A percentile compares a stretch with the other conserved stretches of the same genome.
Evolutionary conservation across 2,329 filamentous ascomycete species (phyloP).

Genomic region (Metarhizium robertsii): DNA sequence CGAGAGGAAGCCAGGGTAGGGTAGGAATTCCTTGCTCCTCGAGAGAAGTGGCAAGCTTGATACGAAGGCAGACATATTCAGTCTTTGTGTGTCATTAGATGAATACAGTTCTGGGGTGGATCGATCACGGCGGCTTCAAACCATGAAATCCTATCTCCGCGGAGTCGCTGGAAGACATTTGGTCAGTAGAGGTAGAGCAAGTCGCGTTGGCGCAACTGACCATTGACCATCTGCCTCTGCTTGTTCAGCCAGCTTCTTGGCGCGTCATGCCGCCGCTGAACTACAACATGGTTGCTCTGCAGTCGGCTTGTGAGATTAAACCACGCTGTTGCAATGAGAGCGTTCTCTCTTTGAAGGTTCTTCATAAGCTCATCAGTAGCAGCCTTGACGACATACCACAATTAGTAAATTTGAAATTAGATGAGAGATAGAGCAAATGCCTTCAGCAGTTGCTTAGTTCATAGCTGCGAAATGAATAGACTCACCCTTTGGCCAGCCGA

Average conservation of each 20-base stretch:
- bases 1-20: background rate
- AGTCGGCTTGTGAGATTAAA: conserved; percentile 71
- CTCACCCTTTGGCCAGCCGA: conserved; percentile 44
- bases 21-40: background rate
- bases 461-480: conserved; percentile 10
- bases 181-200: conserved; percentile 34
- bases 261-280: conserved; percentile 65
- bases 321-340: conserved; percentile 74
- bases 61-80: background rate
- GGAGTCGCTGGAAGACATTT: conserved; percentile 32
- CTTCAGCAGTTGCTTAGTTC: background rate
- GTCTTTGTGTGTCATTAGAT: background rate
- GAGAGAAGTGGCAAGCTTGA: background rate
- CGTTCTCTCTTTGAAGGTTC: conserved; percentile 68
- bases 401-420: background rate
- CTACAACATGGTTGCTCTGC: conserved; percentile 73
- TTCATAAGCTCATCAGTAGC: conserved; percentile 48
- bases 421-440: background rate
- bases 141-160: conserved; percentile 33
- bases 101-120: background rate
- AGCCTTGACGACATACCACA: conserved; percentile 26
- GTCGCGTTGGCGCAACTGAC: conserved; percentile 36
- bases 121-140: conserved; percentile 14
- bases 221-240: conserved; percentile 64
- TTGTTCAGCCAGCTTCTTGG: conserved; percentile 79